Percentiles rank a stretch among this genome's conserved stretches.
Conservation (phyloP, 352 stramenopile species). For the Phytophthora gonapodyides region DNA sequence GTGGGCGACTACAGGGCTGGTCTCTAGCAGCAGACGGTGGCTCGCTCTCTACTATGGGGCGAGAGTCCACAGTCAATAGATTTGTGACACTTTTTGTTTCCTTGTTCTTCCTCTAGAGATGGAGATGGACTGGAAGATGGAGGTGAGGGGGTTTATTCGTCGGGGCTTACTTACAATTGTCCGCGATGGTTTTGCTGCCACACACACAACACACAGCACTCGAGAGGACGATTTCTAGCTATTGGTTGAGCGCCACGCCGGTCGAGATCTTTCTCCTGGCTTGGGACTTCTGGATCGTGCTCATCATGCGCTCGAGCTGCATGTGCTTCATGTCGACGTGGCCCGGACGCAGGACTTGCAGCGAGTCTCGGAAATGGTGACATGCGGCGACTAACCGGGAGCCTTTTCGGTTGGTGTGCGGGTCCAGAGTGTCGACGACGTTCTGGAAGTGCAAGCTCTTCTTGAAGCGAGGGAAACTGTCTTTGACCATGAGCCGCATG, state of each 20-base stretch:
- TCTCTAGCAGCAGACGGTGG: too few species aligned
- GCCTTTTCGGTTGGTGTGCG: conserved; percentile 64
- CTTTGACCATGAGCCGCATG: conserved; percentile 80
- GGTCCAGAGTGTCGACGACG: conserved; percentile 65
- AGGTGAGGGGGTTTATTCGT: conserved; percentile 12
- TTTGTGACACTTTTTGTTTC: conserved; percentile 19
- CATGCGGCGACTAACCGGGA: conserved; percentile 68
- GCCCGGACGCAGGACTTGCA: conserved; percentile 58
- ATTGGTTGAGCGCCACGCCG: conserved; percentile 6
- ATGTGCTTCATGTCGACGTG: conserved; percentile 61
- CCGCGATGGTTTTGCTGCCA: not conserved
- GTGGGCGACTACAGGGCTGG: too few species aligned
- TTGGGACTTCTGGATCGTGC: conserved; percentile 67
- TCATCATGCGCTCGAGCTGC: conserved; percentile 70
- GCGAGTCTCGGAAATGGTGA: conserved; percentile 72
- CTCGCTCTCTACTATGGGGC: too few species aligned
- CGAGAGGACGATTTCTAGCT: conserved; percentile 10
- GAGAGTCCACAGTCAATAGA: conserved; percentile 24
- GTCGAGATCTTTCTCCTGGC: conserved; percentile 38
- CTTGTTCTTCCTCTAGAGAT: too few species aligned
- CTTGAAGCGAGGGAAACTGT: conserved; percentile 84
- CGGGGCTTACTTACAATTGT: not conserved
- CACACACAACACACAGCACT: conserved; percentile 5
- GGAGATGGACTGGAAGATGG: not conserved
- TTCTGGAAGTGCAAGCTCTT: conserved; percentile 70